Evolutionary conservation across 495 filamentous ascomycete genomes (phyloP).

Genomic region (Hyaloscypha variabilis): DNA sequence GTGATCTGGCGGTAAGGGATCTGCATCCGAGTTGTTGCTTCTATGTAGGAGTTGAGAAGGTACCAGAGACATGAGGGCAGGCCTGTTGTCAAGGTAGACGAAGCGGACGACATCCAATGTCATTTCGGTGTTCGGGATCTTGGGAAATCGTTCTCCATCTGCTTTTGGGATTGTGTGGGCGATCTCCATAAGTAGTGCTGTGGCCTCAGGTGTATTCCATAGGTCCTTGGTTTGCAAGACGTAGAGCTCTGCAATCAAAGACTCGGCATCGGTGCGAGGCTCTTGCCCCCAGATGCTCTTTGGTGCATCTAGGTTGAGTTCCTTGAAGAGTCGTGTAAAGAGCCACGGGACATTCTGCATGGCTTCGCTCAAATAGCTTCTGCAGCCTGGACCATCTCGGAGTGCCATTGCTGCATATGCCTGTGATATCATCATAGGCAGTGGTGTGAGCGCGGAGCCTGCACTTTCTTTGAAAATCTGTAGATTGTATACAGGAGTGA

Average conservation of each 20-base stretch:
- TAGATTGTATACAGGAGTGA: slow-evolving; percentile 52
- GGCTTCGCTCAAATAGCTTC: slow-evolving; percentile 60
- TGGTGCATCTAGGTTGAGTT: slow-evolving; percentile 73
- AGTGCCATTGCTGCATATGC: slow-evolving; percentile 74
- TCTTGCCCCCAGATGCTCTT: slow-evolving; percentile 78
- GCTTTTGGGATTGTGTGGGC: slow-evolving; percentile 55
- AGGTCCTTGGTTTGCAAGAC: slow-evolving; percentile 79
- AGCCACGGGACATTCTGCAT: slow-evolving; percentile 82
- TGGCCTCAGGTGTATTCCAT: slow-evolving; percentile 82
- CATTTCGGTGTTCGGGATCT: slow-evolving; percentile 50
- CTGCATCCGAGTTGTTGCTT: slow-evolving; percentile 61
- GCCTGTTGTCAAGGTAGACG: slow-evolving; percentile 74
- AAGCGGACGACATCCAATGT: slow-evolving; percentile 73
- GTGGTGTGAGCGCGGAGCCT: slow-evolving; percentile 47
- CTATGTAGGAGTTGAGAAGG: slow-evolving; percentile 53
- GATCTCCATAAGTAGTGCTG: slow-evolving; percentile 70
- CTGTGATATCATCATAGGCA: slow-evolving; percentile 70
- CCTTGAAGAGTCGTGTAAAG: slow-evolving; percentile 73
- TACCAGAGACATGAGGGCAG: slow-evolving; percentile 60
- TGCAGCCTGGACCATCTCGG: slow-evolving; percentile 63
- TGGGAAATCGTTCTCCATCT: slow-evolving; percentile 37
- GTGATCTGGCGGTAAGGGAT: slow-evolving; percentile 67
- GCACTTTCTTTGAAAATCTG: slow-evolving; percentile 44
- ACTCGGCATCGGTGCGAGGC: slow-evolving; percentile 68
- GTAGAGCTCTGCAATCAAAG: slow-evolving; percentile 78